Conservation (phyloP, 768 basidiomycete species). For the Nevesoporus exiguus region DNA sequence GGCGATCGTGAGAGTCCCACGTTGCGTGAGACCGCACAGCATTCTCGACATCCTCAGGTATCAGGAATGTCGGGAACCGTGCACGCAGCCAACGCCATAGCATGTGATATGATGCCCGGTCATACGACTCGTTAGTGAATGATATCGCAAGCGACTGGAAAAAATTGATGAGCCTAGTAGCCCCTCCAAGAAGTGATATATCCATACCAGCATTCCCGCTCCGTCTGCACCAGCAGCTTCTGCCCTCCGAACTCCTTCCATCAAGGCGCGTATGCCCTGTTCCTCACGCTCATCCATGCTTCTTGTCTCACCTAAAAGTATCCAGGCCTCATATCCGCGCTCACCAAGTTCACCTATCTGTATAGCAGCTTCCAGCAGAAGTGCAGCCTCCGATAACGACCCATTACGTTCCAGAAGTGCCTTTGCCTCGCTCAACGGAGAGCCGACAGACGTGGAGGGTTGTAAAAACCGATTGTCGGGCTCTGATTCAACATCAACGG, state of each 20-base stretch:
- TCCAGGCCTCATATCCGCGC: constrained; percentile 88
- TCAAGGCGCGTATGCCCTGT: constrained; percentile 73
- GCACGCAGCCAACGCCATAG: constrained; percentile 82
- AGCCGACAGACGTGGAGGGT: constrained; percentile 43
- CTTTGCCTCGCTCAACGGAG: constrained; percentile 68
- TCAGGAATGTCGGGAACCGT: constrained; percentile 53
- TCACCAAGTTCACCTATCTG: constrained; percentile 76
- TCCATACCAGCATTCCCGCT: constrained; percentile 69
- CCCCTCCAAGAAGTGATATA: not conserved
- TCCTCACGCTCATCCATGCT: constrained; percentile 90
- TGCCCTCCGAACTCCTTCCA: constrained; percentile 65
- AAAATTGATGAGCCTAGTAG: constrained; percentile 9
- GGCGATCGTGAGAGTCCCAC: constrained; percentile 79
- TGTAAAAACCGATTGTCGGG: constrained; percentile 68
- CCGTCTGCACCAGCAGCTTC: constrained; percentile 62
- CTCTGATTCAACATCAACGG: constrained; percentile 42
- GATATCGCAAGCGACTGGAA: constrained; percentile 88
- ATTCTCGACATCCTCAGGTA: constrained; percentile 54
- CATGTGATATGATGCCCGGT: constrained; percentile 80
- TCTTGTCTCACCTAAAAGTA: constrained; percentile 83
- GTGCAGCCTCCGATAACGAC: constrained; percentile 80
- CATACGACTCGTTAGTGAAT: constrained; percentile 91
- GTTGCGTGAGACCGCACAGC: constrained; percentile 53
- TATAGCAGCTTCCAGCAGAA: constrained; percentile 89
- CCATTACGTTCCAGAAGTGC: constrained; percentile 74